A percentile compares a stretch with the other conserved stretches of the same genome.
Conservation (phyloP, 257 asterid genomes). For the Nyctanthes arbortristis region DNA sequence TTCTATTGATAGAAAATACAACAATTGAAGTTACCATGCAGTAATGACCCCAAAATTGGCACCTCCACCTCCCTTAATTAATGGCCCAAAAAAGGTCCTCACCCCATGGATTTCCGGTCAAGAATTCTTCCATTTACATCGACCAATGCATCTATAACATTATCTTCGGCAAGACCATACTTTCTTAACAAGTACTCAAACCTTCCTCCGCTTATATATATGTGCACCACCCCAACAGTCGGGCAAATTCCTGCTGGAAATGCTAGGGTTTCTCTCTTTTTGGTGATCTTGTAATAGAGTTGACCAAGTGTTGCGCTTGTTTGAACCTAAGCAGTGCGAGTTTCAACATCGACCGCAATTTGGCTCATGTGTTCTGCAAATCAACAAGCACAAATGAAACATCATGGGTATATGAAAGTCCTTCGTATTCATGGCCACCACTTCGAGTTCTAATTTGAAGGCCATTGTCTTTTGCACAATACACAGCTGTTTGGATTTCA, state of each 20-base stretch:
- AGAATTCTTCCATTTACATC: slow-evolving; percentile 5
- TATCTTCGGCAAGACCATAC: slow-evolving; percentile 19
- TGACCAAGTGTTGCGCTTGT: too few relatives aligned
- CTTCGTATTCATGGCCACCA: slow-evolving; percentile 17
- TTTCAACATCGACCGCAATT: not conserved
- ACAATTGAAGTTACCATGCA: not conserved
- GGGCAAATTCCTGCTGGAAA: slow-evolving; percentile 14
- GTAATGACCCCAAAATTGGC: slow-evolving; percentile 1
- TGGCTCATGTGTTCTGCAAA: not conserved
- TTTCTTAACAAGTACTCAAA: slow-evolving; percentile 2
- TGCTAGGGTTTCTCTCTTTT: slow-evolving; percentile 1
- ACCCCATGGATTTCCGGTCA: not conserved
- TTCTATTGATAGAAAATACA: not conserved
- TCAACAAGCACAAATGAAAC: slow-evolving; percentile 4
- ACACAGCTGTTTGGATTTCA: not conserved
- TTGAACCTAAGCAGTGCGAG: too few relatives aligned
- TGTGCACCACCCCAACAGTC: slow-evolving; percentile 2
- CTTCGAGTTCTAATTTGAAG: slow-evolving; percentile 14
- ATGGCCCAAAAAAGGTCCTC: slow-evolving; percentile 9
- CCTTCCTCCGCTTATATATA: slow-evolving; percentile 15
- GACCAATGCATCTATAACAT: slow-evolving; percentile 11
- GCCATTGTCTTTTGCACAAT: not conserved
- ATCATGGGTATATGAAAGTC: not conserved
- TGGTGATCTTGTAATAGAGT: not conserved
- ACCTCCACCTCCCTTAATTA: not conserved